phyloP scores from a whole-genome alignment of 176 grass and related monocot species.

The Panicum miliaceum region DNA sequence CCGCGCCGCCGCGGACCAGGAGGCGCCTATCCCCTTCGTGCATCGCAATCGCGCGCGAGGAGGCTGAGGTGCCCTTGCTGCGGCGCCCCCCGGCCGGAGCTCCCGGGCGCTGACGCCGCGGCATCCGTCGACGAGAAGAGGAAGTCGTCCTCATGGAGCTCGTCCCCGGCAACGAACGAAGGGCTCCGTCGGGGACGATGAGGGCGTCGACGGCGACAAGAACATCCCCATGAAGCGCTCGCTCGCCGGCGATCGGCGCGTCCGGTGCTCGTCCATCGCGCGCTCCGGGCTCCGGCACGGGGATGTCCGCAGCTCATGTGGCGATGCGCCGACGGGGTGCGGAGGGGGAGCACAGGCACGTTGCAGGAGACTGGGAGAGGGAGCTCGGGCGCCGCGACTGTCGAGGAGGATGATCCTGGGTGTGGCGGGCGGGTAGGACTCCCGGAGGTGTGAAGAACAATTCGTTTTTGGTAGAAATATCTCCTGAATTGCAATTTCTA shows the following conservation, averaged over 20 bases:
- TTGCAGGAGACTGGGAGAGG: too few relatives aligned
- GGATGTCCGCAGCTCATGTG: slow-evolving; percentile 5
- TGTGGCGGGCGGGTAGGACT: too few relatives aligned
- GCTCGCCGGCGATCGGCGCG: slow-evolving; percentile 51
- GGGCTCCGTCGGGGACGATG: slow-evolving; percentile 53
- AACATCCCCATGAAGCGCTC: slow-evolving; percentile 61
- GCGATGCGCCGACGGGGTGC: too few relatives aligned
- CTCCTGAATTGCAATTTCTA: too few relatives aligned
- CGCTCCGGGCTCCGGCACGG: not conserved
- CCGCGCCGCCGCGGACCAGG: slow-evolving; percentile 39
- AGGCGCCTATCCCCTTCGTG: slow-evolving; percentile 54
- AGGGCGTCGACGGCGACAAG: slow-evolving; percentile 53
- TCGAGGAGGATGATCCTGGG: too few relatives aligned
- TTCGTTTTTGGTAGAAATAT: too few relatives aligned
- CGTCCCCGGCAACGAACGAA: slow-evolving; percentile 52
- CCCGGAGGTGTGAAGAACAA: too few relatives aligned
- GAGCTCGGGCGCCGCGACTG: too few relatives aligned
- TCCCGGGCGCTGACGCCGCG: not conserved
- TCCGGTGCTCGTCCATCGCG: slow-evolving; percentile 51
- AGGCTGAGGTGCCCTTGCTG: slow-evolving; percentile 47
- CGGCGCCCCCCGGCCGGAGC: slow-evolving; percentile 31
- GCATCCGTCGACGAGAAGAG: slow-evolving; percentile 48
- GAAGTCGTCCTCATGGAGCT: slow-evolving; percentile 60
- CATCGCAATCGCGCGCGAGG: slow-evolving; percentile 58
- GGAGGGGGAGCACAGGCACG: too few relatives aligned